Conservation (phyloP, 2,329 filamentous ascomycete genomes). For the Aspergillaceae sp. region DNA sequence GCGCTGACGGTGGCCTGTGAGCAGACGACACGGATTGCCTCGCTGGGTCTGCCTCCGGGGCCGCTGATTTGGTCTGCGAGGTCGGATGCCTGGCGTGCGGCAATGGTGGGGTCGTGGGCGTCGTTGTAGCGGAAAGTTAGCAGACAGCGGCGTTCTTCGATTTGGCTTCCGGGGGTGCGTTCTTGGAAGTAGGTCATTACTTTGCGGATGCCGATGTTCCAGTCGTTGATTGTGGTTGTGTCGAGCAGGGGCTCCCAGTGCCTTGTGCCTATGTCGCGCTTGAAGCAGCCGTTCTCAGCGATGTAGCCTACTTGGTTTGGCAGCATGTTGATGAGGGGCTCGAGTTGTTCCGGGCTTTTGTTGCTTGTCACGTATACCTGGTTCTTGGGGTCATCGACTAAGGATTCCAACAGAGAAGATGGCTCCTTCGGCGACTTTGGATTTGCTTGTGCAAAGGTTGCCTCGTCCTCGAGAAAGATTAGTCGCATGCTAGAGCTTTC, state of each 20-base stretch:
- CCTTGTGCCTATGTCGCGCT: conserved; percentile 57
- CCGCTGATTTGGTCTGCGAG: conserved; percentile 92
- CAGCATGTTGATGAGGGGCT: conserved; percentile 67
- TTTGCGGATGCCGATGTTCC: conserved; percentile 72
- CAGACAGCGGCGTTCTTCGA: conserved; percentile 80
- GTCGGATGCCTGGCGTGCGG: conserved; percentile 73
- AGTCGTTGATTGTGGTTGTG: conserved; percentile 57
- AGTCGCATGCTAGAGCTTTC: conserved; percentile 56
- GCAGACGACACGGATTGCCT: conserved; percentile 73
- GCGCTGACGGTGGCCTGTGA: conserved; percentile 73
- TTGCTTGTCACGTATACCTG: conserved; percentile 86
- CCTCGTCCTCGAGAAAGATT: conserved; percentile 86
- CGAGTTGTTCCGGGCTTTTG: conserved; percentile 72
- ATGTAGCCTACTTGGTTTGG: conserved; percentile 65
- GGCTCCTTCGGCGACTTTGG: conserved; percentile 67
- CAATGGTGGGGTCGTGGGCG: conserved; percentile 64
- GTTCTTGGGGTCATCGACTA: conserved; percentile 69
- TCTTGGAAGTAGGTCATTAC: conserved; percentile 85
- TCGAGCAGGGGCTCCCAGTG: conserved; percentile 72
- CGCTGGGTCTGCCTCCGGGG: conserved; percentile 58
- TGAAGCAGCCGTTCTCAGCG: conserved; percentile 86
- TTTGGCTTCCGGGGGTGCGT: conserved; percentile 72
- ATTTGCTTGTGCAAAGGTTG: conserved; percentile 71
- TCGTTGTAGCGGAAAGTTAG: conserved; percentile 80
- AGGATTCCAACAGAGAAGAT: conserved; percentile 65